phyloP scores from a whole-genome alignment of 73 alveolate species.

The Paramecium pentaurelia region DNA sequence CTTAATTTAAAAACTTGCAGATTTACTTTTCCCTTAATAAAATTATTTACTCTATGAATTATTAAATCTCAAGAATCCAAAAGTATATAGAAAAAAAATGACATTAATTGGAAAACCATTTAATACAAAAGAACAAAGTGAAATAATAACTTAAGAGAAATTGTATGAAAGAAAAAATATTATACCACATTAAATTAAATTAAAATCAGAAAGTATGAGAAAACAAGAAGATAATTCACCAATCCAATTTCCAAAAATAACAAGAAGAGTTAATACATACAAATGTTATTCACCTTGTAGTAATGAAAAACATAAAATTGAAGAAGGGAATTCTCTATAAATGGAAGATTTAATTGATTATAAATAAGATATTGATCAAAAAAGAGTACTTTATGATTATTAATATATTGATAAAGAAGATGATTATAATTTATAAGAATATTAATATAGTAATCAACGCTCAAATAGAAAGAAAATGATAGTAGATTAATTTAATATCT shows the following conservation, averaged over 20 bases:
- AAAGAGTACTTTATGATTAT: neutral
- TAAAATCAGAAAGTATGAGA: neutral
- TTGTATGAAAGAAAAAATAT: neutral
- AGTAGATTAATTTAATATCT: neutral
- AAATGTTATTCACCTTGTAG: neutral
- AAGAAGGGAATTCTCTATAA: neutral
- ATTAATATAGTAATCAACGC: neutral
- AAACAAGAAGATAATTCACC: neutral
- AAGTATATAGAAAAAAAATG: slow-evolving; percentile 8
- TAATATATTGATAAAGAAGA: neutral
- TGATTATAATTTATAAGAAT: neutral
- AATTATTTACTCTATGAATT: neutral
- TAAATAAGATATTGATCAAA: neutral
- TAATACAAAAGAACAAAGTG: neutral
- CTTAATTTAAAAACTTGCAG: neutral
- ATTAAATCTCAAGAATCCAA: neutral
- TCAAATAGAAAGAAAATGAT: neutral
- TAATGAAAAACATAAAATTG: neutral
- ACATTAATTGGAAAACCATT: slow-evolving; percentile 21
- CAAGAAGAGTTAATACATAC: neutral
- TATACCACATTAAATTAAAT: neutral
- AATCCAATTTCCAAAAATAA: neutral
- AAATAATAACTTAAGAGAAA: slow-evolving; percentile 4
- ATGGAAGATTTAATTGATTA: neutral
- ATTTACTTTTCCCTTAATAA: neutral